Evolutionary conservation across 164 flowering plant genomes (phyloP), one percentile per base, ranked within the genome.

Genomic region (Macadamia integrifolia): DNA sequence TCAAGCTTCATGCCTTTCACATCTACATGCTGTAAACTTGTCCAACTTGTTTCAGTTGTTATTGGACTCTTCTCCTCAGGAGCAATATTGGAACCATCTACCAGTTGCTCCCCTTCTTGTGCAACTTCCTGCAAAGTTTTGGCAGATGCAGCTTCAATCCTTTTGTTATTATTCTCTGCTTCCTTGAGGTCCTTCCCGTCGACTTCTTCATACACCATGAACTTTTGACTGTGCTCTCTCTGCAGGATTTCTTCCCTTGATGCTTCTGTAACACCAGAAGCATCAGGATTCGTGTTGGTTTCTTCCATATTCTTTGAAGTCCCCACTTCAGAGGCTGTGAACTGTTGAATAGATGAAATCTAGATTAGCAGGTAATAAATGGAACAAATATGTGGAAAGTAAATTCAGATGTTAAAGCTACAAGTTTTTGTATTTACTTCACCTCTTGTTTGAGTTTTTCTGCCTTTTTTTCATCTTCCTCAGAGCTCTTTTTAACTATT

Each of bases 321-420:
- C 49, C 44, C 65, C 6, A 18, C 14, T 68, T 70, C 31, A 56
- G 73, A 59, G n/a, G 66, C 72, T 55, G 64, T 58, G 28, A 65
- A 71, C 85, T 80, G 80, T 65, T 53, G 35, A 43, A 68, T 9
- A 40, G 52, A 61, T 64, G 23, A 58, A 50, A 8, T 30, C 50
- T 60, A 55, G 40, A 11, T 50, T 64, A 64, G 7, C 31, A 64
- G 44, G 42, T 46, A 30, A 29, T 30, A 42, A 48, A 53, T 13
- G 23, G 50, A 6, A 2, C 11, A 32, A 31, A 13, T 43, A 42
- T 2, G 15, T 35, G 9, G 32, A 28, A 57, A 61, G 50, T 48
- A 17, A 61, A 29, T 57, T 53, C 40, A 15, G 11, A 59, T 48
- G 6, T 55, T 48, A 62, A 23, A 49, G 18, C 46, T 67, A 60